Evolutionary conservation across 2,329 filamentous ascomycete species (phyloP), one percentile per base, ranked within the genome.

Genomic region (Aspergillus sp.): DNA sequence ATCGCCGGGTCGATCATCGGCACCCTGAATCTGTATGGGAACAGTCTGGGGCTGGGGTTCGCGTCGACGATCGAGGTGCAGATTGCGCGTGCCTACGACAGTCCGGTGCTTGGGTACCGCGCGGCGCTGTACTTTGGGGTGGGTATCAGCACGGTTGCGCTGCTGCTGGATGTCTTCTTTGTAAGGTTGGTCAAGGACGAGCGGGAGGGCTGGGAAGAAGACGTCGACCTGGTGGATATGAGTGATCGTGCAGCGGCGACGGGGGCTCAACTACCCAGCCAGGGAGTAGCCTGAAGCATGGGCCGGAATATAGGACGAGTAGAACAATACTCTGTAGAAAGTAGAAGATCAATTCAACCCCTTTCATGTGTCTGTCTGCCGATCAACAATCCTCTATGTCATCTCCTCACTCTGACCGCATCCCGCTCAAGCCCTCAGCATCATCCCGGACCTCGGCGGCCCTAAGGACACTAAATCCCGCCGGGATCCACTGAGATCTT

Each of bases 1-100:
- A 69, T 82, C 2, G 79, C 79, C 0, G 76, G 73, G 0, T 77
- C 73, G 13, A 62, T 83, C 2, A 73, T 82, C 7, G 78, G 79
- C 1, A 75, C 73, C 0, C 54, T 79, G 11, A 66, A 73, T 46
- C 62, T 73, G 13, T 79, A 78, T 52, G 73, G 72, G 0, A 71
- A 70, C 30, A 74, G 71, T 51, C 61, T 73, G 3, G 75, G 75
- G 0, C 47, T 79, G 3, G 75, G 75, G 0, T 73, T 79, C 51
- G 75, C 76, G 3, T 73, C 73, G 1, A 76, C 73, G 0, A 66
- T 72, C 13, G 70, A 73, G 49, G 57, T 60, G 2, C 54, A 65
- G 36, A 56, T 67, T 42, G 56, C 59, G 32, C 49, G 52, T 17
- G 47, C 44, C 7, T 59, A 49, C 3, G 54, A 52, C 7, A 53